Evolutionary conservation across 805 yeast genomes (phyloP).

Genomic region (Brettanomyces bruxellensis): DNA sequence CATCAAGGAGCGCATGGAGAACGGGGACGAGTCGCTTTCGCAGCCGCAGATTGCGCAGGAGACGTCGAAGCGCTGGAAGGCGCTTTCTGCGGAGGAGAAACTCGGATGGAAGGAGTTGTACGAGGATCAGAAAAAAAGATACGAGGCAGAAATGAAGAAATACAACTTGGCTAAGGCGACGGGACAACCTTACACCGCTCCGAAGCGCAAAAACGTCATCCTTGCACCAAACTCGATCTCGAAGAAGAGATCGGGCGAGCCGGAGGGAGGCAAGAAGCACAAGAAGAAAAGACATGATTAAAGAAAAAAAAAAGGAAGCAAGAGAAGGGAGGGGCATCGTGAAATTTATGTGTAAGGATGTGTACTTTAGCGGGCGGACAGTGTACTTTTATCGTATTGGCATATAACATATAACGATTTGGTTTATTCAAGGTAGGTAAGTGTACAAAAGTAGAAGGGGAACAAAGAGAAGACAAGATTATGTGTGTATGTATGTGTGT

Average conservation of each 20-base stretch:
- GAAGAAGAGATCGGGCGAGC: neutral
- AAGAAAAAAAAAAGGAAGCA: no score
- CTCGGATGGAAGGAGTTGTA: constrained; percentile 59
- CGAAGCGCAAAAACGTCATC: constrained; percentile 18
- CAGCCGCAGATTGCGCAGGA: constrained; percentile 74
- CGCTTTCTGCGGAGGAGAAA: constrained; percentile 59
- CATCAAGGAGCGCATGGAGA: constrained; percentile 54
- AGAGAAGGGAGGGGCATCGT: no score
- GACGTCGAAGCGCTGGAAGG: constrained; percentile 74
- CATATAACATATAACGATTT: no score
- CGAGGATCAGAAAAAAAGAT: constrained; percentile 33
- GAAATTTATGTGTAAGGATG: no score
- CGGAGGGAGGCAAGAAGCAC: constrained; percentile 17
- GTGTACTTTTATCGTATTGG: no score
- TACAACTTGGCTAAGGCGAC: constrained; percentile 22
- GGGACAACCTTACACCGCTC: constrained; percentile 20
- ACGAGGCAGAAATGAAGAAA: constrained; percentile 22
- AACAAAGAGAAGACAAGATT: no score
- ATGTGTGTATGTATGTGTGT: no score
- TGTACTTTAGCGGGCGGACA: no score
- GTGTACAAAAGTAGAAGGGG: no score
- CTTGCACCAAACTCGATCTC: constrained; percentile 3
- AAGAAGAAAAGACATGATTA: constrained; percentile 38
- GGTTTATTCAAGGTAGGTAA: no score
- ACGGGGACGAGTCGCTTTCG: constrained; percentile 53